Base-by-base conservation (phyloP, 2,329 filamentous ascomycete species). In the Aureobasidium melanogenum region DNA sequence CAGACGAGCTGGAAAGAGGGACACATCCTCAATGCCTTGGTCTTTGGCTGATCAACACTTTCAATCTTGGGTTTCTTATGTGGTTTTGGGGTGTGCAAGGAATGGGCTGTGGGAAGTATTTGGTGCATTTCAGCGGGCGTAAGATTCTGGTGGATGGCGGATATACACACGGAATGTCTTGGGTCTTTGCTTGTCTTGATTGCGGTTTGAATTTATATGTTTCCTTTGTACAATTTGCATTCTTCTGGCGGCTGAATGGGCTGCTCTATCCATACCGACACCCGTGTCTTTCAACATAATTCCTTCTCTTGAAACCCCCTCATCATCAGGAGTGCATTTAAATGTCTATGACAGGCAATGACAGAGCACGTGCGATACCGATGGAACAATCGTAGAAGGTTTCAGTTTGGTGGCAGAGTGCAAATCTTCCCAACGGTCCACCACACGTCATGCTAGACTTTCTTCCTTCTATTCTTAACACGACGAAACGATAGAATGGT, bases 1-100 rank as follows among this genome's bases (percentile, higher is more conserved):
- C 80, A 82, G 3, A 88, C 94, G 67, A 88, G 88, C 52, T 96
- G 89, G 88, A 83, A 85, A 67, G 80, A 82, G 63, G 88, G 85
- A 38, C 82, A 94, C 69, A 79, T 94, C 36, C 76, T 96, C 60
- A 94, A 92, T 71, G 91, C 87, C 24, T 78, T 94, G 62, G 83
- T 94, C 58, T 86, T 77, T 62, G 67, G 65, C 10, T 64, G 56
- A 61, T 51, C 8, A 28, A 19, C 12, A 22, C 1, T 5, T 41
- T 8, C 8, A 10, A n/a, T 50, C 10, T 58, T 15, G 26, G 5
- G 10, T n/a, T 59, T 41, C 26, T 5, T 39, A 32, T 59, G 22
- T 34, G 12, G 19, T 47, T 19, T 41, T 24, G 22, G n/a, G n/a
- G 17, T 24, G 32, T 36, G 17, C 32, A 36, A 36, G 3, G 22